These are phyloP conservation scores for Hypoxylon sp. DNA, from an alignment of 2,329 filamentous ascomycete species.

Conservation along the genomic window DNA sequence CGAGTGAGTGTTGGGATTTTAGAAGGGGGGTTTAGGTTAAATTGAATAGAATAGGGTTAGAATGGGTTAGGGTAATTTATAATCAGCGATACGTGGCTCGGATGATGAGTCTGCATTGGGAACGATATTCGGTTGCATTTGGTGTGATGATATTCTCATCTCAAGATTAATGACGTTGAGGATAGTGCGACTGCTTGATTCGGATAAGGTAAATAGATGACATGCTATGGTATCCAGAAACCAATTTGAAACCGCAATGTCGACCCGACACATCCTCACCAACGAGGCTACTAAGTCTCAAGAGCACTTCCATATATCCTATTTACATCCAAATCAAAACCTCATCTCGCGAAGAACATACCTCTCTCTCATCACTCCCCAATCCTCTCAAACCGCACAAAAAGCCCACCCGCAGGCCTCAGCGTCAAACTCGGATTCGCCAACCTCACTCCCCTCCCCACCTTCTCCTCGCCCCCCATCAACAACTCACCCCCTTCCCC, in stretches of 20 bases:
- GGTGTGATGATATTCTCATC: background rate
- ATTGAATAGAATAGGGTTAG: conserved; percentile 5
- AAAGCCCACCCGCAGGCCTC: conserved; percentile 43
- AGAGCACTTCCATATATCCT: background rate
- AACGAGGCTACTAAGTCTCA: background rate
- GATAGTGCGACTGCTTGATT: background rate
- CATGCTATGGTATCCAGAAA: background rate
- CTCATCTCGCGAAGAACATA: background rate
- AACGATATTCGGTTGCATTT: background rate
- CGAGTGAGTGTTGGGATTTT: background rate
- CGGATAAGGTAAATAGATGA: background rate
- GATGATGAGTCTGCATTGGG: background rate
- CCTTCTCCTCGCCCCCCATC: conserved; percentile 39
- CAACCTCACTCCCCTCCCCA: conserved; percentile 44
- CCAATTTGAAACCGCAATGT: background rate
- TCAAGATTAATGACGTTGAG: background rate
- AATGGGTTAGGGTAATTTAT: background rate
- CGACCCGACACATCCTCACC: background rate
- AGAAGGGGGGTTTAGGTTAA: background rate
- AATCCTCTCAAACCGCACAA: conserved; percentile 44
- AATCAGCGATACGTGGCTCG: background rate
- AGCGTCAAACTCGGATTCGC: conserved; percentile 48
- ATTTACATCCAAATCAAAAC: background rate
- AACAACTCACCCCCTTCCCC: conserved; percentile 35
- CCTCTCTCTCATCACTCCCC: conserved; percentile 6